phyloP scores from a whole-genome alignment of 768 basidiomycete genomes.

The Hydnum rufescens region DNA sequence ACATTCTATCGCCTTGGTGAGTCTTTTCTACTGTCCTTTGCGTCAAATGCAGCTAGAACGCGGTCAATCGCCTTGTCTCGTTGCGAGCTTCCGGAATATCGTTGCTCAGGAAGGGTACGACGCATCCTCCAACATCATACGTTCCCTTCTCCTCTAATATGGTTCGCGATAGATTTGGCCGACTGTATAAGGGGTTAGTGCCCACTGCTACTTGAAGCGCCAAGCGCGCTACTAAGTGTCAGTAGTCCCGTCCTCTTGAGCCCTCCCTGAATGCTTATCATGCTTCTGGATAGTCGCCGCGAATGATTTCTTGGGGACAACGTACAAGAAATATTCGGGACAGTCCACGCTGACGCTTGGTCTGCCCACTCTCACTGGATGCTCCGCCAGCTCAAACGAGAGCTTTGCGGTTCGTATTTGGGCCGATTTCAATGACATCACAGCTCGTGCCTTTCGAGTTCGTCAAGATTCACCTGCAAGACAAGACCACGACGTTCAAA shows the following conservation, averaged over 20 bases:
- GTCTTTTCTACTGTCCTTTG: too few relatives aligned
- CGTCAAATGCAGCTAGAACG: conserved; percentile 97
- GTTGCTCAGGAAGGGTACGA: conserved; percentile 76
- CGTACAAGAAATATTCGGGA: conserved; percentile 39
- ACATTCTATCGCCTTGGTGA: too few relatives aligned
- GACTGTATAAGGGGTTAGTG: conserved; percentile 89
- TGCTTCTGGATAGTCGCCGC: conserved; percentile 25
- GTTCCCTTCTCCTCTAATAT: conserved; percentile 11
- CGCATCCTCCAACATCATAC: conserved; percentile 11
- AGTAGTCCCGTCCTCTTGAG: too few relatives aligned
- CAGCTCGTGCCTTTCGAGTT: too few relatives aligned
- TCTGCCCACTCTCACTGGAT: conserved; percentile 79
- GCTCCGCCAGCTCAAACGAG: conserved; percentile 89
- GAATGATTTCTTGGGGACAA: conserved; percentile 96
- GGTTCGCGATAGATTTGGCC: conserved; percentile 35
- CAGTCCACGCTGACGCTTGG: conserved; percentile 71
- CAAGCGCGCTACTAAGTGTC: conserved; percentile 83
- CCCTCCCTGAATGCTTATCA: too few relatives aligned
- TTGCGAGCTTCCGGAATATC: conserved; percentile 69
- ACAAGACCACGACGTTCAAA: too few relatives aligned
- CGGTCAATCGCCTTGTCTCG: conserved; percentile 58
- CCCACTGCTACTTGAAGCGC: conserved; percentile 91
- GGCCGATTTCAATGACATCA: too few relatives aligned
- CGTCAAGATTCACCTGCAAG: too few relatives aligned
- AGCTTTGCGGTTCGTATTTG: conserved; percentile 40